phyloP scores from a whole-genome alignment of 257 asterid genomes.

The Nicotiana paniculata region DNA sequence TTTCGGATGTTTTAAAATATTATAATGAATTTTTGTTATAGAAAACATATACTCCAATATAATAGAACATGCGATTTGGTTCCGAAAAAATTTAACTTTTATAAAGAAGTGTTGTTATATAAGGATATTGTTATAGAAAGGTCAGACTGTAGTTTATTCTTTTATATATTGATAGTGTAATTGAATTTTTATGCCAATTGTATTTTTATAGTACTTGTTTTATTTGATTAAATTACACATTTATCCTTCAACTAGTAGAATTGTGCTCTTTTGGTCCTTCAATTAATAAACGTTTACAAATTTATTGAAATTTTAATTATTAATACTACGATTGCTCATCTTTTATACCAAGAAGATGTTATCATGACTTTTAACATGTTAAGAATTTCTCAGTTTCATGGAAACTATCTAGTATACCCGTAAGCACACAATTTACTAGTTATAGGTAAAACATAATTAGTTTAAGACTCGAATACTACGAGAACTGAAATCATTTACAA shows the following conservation, averaged over 20 bases:
- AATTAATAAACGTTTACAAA: background rate
- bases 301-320: background rate
- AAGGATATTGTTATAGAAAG: no score
- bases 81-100: no score
- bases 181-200: no score
- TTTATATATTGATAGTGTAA: no score
- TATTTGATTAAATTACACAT: background rate
- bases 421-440: background rate
- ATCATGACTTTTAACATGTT: background rate
- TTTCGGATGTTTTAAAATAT: no score
- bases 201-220: background rate
- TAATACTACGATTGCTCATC: background rate
- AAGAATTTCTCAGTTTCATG: background rate
- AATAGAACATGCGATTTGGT: no score
- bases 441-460: background rate
- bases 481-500: background rate
- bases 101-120: no score
- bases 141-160: background rate
- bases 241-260: background rate
- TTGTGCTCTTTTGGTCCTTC: background rate
- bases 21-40: no score
- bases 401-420: background rate
- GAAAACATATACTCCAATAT: no score
- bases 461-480: background rate
- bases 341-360: background rate